Evolutionary conservation across 108 stramenopile genomes (phyloP).

Genomic region (Nitzschia sp.): DNA sequence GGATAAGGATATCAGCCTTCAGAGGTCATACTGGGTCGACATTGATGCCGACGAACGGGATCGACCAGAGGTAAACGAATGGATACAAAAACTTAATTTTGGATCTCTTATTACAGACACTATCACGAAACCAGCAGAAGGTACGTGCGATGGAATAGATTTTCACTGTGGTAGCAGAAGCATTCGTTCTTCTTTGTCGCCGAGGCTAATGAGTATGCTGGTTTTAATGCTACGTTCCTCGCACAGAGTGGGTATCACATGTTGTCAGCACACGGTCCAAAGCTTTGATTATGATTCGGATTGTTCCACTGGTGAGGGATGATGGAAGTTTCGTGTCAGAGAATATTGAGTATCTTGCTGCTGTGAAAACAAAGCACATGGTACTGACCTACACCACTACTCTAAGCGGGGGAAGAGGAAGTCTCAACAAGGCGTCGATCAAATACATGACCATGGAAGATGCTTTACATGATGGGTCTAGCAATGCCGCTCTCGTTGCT

Average conservation of each 20-base stretch:
- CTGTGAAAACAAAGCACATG: not conserved
- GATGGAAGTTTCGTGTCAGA: not conserved
- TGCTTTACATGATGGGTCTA: constrained; percentile 1
- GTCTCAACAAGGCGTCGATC: constrained; percentile 1
- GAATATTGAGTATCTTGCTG: not conserved
- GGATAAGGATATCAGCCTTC: not conserved
- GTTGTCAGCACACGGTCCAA: constrained; percentile 1
- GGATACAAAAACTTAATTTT: constrained; percentile 3
- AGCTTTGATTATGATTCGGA: not conserved
- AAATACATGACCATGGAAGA: not conserved
- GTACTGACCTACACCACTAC: not conserved
- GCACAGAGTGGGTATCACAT: not conserved
- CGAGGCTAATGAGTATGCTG: too few relatives aligned
- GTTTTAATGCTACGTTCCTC: not conserved
- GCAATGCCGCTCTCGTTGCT: constrained; percentile 2
- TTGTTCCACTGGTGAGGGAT: not conserved
- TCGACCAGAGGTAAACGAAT: not conserved
- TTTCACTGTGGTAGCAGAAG: too few relatives aligned
- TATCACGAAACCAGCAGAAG: not conserved
- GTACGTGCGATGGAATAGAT: not conserved
- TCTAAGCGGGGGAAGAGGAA: not conserved
- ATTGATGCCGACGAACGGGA: constrained; percentile 1
- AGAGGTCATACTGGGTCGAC: not conserved
- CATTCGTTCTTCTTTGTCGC: too few relatives aligned
- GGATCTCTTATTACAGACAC: not conserved